Evolutionary conservation across 2,329 filamentous ascomycete genomes (phyloP).

Genomic region (Cadophora malorum): DNA sequence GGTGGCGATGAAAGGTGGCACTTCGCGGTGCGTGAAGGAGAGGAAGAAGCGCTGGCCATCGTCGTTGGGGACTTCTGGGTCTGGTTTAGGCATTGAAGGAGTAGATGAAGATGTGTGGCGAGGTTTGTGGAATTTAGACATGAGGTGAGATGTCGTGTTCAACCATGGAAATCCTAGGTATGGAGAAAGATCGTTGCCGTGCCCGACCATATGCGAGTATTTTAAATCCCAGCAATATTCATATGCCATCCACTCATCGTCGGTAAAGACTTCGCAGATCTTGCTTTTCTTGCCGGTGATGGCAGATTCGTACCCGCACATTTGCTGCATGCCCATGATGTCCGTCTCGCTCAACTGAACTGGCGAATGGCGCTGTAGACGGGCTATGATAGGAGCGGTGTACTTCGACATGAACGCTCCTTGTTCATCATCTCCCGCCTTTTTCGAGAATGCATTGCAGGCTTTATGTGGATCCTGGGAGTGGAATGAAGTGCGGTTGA

Average conservation of each 20-base stretch:
- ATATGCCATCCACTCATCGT: conserved; percentile 70
- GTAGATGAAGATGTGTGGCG: conserved; percentile 15
- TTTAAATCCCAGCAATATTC: conserved; percentile 69
- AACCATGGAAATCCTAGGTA: conserved; percentile 71
- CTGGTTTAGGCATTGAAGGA: neutral
- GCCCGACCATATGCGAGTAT: conserved; percentile 71
- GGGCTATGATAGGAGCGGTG: conserved; percentile 64
- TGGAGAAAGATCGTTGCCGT: conserved; percentile 63
- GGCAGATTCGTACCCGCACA: conserved; percentile 71
- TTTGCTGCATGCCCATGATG: conserved; percentile 69
- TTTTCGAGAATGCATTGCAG: conserved; percentile 60
- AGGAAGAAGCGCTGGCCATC: conserved; percentile 65
- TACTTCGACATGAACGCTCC: conserved; percentile 57
- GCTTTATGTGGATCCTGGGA: conserved; percentile 54
- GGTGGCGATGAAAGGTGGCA: conserved; percentile 70
- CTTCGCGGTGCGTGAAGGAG: conserved; percentile 72
- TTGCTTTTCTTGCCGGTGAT: conserved; percentile 64
- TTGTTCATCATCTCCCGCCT: conserved; percentile 39
- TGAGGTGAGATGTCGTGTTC: conserved; percentile 62
- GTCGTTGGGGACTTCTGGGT: conserved; percentile 33
- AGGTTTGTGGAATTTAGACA: conserved; percentile 46
- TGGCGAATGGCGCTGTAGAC: conserved; percentile 59
- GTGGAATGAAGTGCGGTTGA: conserved; percentile 60
- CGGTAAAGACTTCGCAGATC: conserved; percentile 66
- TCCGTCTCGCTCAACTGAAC: conserved; percentile 69